These are phyloP conservation scores for Hanseniaspora vineae DNA, from an alignment of 805 yeast genomes.

Conservation along the genomic window DNA sequence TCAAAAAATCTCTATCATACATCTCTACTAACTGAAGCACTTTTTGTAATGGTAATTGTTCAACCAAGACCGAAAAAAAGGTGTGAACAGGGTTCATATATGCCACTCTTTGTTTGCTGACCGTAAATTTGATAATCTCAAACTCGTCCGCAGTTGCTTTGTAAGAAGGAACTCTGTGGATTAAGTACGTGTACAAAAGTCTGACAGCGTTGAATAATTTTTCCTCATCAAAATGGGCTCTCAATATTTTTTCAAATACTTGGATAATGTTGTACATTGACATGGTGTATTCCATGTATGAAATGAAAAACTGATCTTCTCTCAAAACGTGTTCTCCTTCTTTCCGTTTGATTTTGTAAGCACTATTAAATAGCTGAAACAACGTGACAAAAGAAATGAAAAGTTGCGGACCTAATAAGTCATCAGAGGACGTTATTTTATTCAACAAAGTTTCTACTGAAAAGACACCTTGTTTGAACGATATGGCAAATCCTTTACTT, in stretches of 20 bases:
- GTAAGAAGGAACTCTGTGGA: constrained; percentile 14
- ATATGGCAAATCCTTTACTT: constrained; percentile 22
- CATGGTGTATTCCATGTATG: constrained; percentile 36
- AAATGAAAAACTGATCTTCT: constrained; percentile 38
- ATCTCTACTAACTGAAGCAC: constrained; percentile 13
- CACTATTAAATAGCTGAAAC: constrained; percentile 45
- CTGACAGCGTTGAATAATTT: constrained; percentile 23
- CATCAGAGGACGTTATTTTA: constrained; percentile 21
- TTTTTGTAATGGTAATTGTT: constrained; percentile 15
- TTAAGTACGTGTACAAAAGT: constrained; percentile 22
- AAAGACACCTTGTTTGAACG: constrained; percentile 24
- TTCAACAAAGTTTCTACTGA: constrained; percentile 24
- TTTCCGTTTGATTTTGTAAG: constrained; percentile 42
- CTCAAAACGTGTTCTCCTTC: constrained; percentile 56
- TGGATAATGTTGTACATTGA: constrained; percentile 32
- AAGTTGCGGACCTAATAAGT: constrained; percentile 25
- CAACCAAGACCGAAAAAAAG: constrained; percentile 32
- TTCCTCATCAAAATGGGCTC: constrained; percentile 9
- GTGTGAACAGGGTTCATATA: constrained; percentile 50
- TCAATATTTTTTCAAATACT: constrained; percentile 21
- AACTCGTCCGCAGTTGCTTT: constrained; percentile 15
- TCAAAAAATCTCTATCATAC: constrained; percentile 26
- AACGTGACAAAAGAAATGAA: constrained; percentile 32
- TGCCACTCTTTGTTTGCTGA: constrained; percentile 38
- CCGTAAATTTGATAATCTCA: constrained; percentile 25